Conservation (phyloP, 371 early-diverging fungal species). For the Rhizomucor miehei region DNA sequence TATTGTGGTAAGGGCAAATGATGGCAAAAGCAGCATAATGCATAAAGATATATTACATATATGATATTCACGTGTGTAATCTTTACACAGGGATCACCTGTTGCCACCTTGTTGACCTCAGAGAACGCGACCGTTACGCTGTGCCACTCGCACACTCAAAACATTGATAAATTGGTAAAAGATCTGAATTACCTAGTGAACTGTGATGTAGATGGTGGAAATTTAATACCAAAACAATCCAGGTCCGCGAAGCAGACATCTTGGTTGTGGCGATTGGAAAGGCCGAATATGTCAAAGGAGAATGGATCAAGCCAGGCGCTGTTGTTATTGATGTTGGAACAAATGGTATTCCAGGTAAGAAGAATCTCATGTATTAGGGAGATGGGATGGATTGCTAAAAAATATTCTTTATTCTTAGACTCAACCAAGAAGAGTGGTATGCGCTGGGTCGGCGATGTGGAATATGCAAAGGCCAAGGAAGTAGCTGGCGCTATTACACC, state of each 20-base stretch:
- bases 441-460: slow-evolving; percentile 92
- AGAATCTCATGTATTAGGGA: background rate
- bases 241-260: slow-evolving; percentile 77
- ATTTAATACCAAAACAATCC: background rate
- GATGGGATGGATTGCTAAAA: background rate
- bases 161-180: slow-evolving; percentile 39
- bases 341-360: slow-evolving; percentile 70
- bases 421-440: slow-evolving; percentile 80
- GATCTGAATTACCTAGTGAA: background rate
- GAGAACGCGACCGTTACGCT: slow-evolving; percentile 89
- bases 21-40: background rate
- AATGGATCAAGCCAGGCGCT: slow-evolving; percentile 90
- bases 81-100: slow-evolving; percentile 69
- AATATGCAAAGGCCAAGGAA: slow-evolving; percentile 65
- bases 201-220: too few species aligned
- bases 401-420: slow-evolving; percentile 40
- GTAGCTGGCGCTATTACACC: slow-evolving; percentile 87
- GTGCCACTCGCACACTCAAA: slow-evolving; percentile 80
- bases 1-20: slow-evolving; percentile 74
- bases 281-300: slow-evolving; percentile 77
- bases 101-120: slow-evolving; percentile 73
- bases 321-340: slow-evolving; percentile 96
- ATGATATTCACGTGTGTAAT: background rate
- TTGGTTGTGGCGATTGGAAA: slow-evolving; percentile 87
- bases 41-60: background rate